Evolutionary conservation across 352 stramenopile species (phyloP).

Genomic region (Phytopythium cucurbitacearum): DNA sequence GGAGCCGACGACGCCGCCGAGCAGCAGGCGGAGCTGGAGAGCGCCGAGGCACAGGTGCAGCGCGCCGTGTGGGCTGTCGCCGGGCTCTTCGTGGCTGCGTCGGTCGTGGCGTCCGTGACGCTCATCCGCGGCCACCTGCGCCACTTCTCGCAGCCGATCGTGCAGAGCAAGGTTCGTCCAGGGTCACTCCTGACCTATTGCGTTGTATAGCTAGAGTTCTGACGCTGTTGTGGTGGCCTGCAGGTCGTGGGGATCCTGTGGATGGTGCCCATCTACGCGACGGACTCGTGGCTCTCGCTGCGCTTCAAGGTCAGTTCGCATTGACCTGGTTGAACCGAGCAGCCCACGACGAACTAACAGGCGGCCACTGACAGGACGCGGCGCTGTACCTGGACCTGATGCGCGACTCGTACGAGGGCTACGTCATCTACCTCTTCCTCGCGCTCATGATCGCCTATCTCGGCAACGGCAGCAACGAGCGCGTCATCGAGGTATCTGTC

Average conservation of each 20-base stretch:
- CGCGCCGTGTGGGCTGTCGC: conserved; percentile 81
- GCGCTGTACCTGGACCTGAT: conserved; percentile 92
- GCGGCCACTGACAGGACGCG: conserved; percentile 24
- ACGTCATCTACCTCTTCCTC: conserved; percentile 98
- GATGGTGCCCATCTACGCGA: conserved; percentile 98
- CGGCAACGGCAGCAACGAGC: conserved; percentile 88
- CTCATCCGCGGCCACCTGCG: conserved; percentile 90
- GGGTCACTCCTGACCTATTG: conserved; percentile 4
- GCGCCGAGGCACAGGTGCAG: conserved; percentile 58
- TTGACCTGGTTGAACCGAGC: neutral
- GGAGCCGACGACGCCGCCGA: conserved; percentile 3
- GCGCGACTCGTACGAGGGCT: conserved; percentile 97
- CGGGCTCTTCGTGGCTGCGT: conserved; percentile 88
- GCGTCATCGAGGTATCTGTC: conserved; percentile 46
- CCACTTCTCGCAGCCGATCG: conserved; percentile 91
- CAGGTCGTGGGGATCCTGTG: conserved; percentile 97
- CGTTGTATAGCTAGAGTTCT: conserved; percentile 3
- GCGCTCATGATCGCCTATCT: conserved; percentile 95
- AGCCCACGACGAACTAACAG: neutral
- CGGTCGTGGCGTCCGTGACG: conserved; percentile 84
- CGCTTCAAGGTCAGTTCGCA: conserved; percentile 86
- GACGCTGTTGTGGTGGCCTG: conserved; percentile 3
- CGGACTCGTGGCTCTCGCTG: conserved; percentile 96
- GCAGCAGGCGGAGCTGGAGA: conserved; percentile 5
- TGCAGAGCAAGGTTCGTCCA: conserved; percentile 90